Evolutionary conservation across 495 filamentous ascomycete species (phyloP).

Genomic region (Tuber calosporum): DNA sequence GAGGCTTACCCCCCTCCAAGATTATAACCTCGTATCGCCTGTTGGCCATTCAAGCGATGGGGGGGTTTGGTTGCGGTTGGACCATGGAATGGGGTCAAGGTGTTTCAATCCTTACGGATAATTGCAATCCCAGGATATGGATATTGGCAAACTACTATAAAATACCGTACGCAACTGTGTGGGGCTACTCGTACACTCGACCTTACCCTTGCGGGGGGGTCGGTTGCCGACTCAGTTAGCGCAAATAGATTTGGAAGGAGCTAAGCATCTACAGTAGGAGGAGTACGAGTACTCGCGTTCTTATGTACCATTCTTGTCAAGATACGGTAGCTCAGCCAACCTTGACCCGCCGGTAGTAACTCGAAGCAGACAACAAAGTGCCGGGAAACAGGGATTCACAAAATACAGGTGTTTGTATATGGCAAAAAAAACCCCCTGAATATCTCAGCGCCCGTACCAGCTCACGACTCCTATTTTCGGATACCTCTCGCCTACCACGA

Average conservation of each 20-base stretch:
- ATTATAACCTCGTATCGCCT: neutral
- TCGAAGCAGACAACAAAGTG: no score
- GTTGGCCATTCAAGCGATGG: neutral
- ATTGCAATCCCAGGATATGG: neutral
- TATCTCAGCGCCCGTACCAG: no score
- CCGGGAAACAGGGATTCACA: no score
- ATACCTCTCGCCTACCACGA: no score
- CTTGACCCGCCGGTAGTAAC: neutral
- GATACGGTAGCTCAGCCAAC: neutral
- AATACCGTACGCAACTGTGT: neutral
- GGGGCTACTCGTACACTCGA: neutral
- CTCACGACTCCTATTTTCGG: no score
- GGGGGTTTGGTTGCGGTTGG: neutral
- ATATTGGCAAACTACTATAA: neutral
- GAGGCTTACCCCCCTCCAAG: neutral
- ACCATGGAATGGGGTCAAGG: neutral
- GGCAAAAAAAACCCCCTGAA: no score
- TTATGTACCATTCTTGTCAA: neutral
- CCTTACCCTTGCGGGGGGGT: neutral
- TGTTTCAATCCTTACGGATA: neutral
- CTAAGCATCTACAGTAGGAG: neutral
- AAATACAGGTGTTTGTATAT: no score
- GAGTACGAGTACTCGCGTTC: neutral
- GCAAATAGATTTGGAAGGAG: neutral
- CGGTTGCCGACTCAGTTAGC: neutral